Conservation (phyloP, 1,284 basidiomycete species). For the Ganoderma sinense region DNA sequence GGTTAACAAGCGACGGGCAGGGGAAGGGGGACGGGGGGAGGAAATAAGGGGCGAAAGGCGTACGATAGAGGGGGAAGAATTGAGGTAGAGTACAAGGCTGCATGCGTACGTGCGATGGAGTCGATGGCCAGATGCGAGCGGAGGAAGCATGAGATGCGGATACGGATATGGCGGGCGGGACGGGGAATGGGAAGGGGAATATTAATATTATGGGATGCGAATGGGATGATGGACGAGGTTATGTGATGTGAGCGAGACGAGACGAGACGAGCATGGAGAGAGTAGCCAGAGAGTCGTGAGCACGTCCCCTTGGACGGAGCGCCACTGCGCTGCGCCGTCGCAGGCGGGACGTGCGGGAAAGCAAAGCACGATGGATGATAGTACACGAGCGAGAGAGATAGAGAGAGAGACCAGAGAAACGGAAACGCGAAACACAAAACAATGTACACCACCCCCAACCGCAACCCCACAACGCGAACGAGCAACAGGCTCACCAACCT, state of each 20-base stretch:
- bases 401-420: background rate
- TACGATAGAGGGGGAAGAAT: slow-evolving; percentile 8
- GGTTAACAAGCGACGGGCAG: too few relatives aligned
- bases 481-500: slow-evolving; percentile 58
- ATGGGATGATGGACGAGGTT: slow-evolving; percentile 1
- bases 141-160: background rate
- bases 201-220: background rate
- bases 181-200: background rate
- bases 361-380: slow-evolving; percentile 18
- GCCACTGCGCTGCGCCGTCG: slow-evolving; percentile 4
- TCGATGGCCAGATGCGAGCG: slow-evolving; percentile 2
- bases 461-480: background rate
- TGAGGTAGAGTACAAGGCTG: slow-evolving; percentile 22
- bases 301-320: background rate
- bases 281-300: background rate
- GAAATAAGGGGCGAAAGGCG: background rate
- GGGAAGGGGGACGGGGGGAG: background rate
- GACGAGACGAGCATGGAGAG: slow-evolving; percentile 8
- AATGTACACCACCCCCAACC: slow-evolving; percentile 1
- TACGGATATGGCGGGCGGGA: slow-evolving; percentile 1
- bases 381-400: slow-evolving; percentile 4
- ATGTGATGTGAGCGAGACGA: background rate
- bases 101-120: slow-evolving; percentile 18
- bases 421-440: background rate
- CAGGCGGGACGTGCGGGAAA: background rate